These are phyloP conservation scores for Amanita jacksonii DNA, from an alignment of 768 basidiomycete species.

Conservation along the genomic window DNA sequence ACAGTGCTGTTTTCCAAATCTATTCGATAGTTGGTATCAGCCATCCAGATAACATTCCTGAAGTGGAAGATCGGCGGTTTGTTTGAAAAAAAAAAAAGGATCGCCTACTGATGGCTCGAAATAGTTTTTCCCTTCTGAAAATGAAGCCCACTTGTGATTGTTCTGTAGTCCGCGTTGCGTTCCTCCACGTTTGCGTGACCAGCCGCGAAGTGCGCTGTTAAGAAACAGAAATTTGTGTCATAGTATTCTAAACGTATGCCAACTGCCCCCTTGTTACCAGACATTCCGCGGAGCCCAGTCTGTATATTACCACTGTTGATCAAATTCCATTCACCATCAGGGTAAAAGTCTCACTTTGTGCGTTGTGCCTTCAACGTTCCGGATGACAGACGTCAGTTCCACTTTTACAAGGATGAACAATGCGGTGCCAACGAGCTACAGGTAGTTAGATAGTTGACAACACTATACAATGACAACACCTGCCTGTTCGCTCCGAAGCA, in stretches of 20 bases:
- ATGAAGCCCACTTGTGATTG: slow-evolving; percentile 74
- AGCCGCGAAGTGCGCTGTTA: slow-evolving; percentile 96
- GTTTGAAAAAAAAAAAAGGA: neutral
- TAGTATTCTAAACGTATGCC: slow-evolving; percentile 88
- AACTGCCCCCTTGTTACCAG: slow-evolving; percentile 95
- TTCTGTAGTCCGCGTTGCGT: slow-evolving; percentile 85
- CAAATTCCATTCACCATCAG: neutral
- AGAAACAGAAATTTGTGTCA: slow-evolving; percentile 88
- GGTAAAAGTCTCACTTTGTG: slow-evolving; percentile 62
- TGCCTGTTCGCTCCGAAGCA: slow-evolving; percentile 88
- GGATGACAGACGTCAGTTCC: slow-evolving; percentile 67
- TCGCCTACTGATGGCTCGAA: slow-evolving; percentile 74
- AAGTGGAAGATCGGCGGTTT: too few species aligned
- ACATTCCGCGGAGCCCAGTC: slow-evolving; percentile 90
- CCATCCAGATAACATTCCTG: slow-evolving; percentile 90
- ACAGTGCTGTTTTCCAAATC: slow-evolving; percentile 78
- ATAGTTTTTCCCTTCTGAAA: slow-evolving; percentile 89
- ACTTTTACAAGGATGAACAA: slow-evolving; percentile 77
- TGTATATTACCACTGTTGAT: slow-evolving; percentile 18
- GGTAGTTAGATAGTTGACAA: too few species aligned
- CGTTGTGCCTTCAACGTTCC: slow-evolving; percentile 86
- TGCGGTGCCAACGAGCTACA: slow-evolving; percentile 89
- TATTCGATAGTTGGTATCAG: slow-evolving; percentile 94
- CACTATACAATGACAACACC: slow-evolving; percentile 6
- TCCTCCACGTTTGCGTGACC: slow-evolving; percentile 87